Evolutionary conservation across 2,329 filamentous ascomycete genomes (phyloP), one percentile per base, ranked within the genome.

Genomic region (Ascochyta rabiei): DNA sequence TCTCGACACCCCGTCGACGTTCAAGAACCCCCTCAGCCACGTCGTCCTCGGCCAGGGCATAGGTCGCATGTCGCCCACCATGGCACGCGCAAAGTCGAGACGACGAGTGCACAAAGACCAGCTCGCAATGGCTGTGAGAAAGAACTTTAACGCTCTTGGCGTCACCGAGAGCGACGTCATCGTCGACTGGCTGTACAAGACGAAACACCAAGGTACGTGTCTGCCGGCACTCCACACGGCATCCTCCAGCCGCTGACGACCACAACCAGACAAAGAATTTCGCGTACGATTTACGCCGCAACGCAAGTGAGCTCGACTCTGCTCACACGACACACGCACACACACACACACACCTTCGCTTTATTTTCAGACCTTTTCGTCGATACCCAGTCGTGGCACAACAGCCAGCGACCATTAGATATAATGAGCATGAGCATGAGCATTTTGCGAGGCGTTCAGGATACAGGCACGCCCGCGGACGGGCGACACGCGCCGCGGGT

Each of bases 131-230:
- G 82, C 85, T 1, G 88, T 93, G 43, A 82, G 90, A 61, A 93
- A 91, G 73, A 89, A 95, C 75, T 95, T 95, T 78, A 95, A 95
- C 70, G 86, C 85, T 30, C 81, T 90, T 61, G 89, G 88, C 15
- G 85, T 93, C 35, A 88, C 87, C 61, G 91, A 96, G 78, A 91
- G 88, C 70, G 90, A 95, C 66, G 87, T 92, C 61, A 89, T 95
- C 53, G 89, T 93, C 52, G 89, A 90, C 61, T 86, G 91, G 70
- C 80, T 92, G 57, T 90, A 91, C 80, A 89, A 86, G 69, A 82
- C 90, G 26, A 81, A 82, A 68, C 83, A 82, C 61, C 80, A 86
- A 57, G 83, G 84, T 76, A 77, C 70, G 30, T 37, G 26, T 5
- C n/a, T 16, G 3, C n/a, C 15, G 28, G 26, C 15, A 7, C 12